Conservation (phyloP, 2,329 filamentous ascomycete species). For the Cercospora beticola region DNA sequence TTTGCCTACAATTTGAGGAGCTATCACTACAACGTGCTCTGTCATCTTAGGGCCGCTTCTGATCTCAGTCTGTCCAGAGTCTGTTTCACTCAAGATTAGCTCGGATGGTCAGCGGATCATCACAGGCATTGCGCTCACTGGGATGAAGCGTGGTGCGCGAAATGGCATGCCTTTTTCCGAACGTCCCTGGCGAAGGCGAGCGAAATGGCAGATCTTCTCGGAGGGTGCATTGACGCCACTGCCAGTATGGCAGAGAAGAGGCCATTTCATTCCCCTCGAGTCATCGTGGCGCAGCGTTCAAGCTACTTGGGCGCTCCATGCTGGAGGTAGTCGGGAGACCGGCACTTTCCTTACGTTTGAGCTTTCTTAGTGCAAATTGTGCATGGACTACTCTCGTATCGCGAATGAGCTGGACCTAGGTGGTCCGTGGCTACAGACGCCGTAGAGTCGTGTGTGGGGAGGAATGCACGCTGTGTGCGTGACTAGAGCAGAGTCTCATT, state of each 20-base stretch:
- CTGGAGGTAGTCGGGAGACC: neutral
- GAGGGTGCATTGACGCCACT: neutral
- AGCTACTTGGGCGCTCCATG: neutral
- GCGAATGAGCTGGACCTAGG: neutral
- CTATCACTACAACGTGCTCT: neutral
- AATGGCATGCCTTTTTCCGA: neutral
- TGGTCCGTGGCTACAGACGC: neutral
- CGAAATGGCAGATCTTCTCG: neutral
- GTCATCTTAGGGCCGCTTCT: neutral
- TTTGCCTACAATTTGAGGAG: neutral
- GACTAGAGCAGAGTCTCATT: slow-evolving; percentile 11
- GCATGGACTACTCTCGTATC: neutral
- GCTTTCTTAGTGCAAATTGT: neutral
- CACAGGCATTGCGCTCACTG: neutral
- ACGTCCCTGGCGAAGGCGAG: neutral
- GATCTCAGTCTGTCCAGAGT: neutral
- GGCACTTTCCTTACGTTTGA: too few species aligned
- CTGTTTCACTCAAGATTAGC: neutral
- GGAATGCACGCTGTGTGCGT: neutral
- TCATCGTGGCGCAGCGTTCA: neutral
- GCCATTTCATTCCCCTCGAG: neutral
- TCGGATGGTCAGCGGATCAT: neutral
- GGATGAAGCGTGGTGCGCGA: neutral
- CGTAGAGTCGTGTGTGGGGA: neutral
- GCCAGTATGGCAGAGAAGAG: neutral